These are phyloP conservation scores for Pistacia vera DNA, from an alignment of 345 rosid genomes.

Conservation along the genomic window DNA sequence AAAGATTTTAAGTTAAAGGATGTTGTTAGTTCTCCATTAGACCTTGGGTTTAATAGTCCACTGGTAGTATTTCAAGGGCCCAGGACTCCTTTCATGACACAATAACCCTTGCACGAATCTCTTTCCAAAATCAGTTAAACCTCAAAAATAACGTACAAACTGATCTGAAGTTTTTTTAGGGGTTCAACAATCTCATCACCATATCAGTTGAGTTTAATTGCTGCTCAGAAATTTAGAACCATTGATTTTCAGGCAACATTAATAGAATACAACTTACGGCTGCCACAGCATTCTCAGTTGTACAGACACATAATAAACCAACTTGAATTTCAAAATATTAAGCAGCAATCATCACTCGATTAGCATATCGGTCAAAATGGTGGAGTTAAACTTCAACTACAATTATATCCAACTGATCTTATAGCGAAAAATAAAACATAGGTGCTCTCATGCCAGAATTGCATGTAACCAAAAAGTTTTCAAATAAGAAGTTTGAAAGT, in stretches of 20 bases:
- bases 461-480: neutral
- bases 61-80: neutral
- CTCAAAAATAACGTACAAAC: neutral
- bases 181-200: neutral
- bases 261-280: neutral
- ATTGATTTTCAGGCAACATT: neutral
- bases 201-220: neutral
- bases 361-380: neutral
- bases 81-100: neutral
- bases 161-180: neutral
- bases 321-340: neutral
- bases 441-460: neutral
- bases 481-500: neutral
- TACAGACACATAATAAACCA: neutral
- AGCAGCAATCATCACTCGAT: neutral
- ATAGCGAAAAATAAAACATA: neutral
- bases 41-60: neutral
- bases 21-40: neutral
- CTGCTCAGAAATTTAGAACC: neutral
- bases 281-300: neutral
- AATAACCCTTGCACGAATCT: neutral
- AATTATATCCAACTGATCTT: neutral
- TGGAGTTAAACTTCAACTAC: neutral
- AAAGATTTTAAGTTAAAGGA: neutral
- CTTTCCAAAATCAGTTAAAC: neutral